Base-by-base conservation (phyloP, 768 basidiomycete genomes). In the Psilocybe subaeruginosa region DNA sequence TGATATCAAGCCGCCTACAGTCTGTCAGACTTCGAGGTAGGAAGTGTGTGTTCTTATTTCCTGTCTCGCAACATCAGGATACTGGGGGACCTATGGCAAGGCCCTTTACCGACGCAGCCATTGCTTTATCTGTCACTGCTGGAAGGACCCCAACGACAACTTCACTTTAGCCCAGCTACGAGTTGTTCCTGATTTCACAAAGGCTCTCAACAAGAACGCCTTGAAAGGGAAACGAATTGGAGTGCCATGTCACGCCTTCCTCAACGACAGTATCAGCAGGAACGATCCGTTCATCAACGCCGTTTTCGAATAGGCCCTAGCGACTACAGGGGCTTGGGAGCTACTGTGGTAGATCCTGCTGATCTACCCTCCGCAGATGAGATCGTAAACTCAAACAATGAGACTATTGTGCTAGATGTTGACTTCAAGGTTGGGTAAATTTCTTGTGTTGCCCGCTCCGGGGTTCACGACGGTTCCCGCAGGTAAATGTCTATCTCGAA, bases 321-420 rank as follows among this genome's bases (percentile, higher is more conserved):
- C 65, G 12, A 75, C 73, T 0, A 71, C 9, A 67, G 71, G 39
- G 61, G 62, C 2, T 72, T 84, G 1, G 82, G 83, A 2, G 82
- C 82, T 0, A 79, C 81, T 1, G 74, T 90, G 3, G 77, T 89
- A 6, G 88, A 90, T 66, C 85, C 87, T 0, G 84, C 86, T 1
- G 85, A 89, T 60, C 72, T 90, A 14, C 82, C 86, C 0, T 82
- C 82, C 27, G 83, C 82, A 2, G 76, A 80, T 0, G 85, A 85
- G 56, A 78, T 85, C 9, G 65, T 77, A 17, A 61, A 65, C 2
- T 82, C 82, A 0, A 78, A 79, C 12, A 85, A 86, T 58, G 86
- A 89, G 68, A 82, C 76, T 0, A 70, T 84, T 14, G 87, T 88
- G 2, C 63, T 85, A n/a, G 65, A 76, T 9, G 73, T 77, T 0